Percentiles rank a stretch among this genome's conserved stretches.
Conservation (phyloP, 768 basidiomycete species). For the Neoboletus subvelutipes region DNA sequence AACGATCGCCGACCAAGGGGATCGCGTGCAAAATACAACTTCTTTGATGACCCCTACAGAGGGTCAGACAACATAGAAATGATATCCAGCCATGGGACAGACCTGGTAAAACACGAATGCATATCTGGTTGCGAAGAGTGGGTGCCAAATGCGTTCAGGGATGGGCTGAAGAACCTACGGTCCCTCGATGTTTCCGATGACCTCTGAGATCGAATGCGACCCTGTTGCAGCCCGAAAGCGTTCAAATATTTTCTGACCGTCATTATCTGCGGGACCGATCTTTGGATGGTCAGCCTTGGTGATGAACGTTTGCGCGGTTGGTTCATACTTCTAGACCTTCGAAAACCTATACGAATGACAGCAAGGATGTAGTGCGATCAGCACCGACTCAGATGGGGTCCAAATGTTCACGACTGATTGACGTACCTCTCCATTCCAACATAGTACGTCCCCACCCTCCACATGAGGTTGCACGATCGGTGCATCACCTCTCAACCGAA, state of each 20-base stretch:
- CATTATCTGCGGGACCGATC: constrained; percentile 66
- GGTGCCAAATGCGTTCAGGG: not conserved
- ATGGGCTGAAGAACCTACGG: constrained; percentile 54
- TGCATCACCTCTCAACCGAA: constrained; percentile 62
- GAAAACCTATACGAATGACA: constrained; percentile 50
- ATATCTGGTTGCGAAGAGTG: constrained; percentile 47
- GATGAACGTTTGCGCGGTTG: not conserved
- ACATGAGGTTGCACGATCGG: constrained; percentile 70
- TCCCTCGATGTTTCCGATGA: constrained; percentile 70
- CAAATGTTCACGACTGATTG: not conserved
- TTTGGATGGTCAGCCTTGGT: constrained; percentile 30
- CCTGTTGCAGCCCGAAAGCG: constrained; percentile 24
- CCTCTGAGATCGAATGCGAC: constrained; percentile 43
- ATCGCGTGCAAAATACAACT: constrained; percentile 75
- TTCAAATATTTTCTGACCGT: constrained; percentile 56
- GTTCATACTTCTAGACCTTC: constrained; percentile 68
- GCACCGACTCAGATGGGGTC: not conserved
- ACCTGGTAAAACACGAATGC: constrained; percentile 82
- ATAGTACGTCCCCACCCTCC: constrained; percentile 56
- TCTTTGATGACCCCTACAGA: constrained; percentile 41
- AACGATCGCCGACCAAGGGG: constrained; percentile 87
- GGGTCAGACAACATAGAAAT: not conserved
- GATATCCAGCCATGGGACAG: constrained; percentile 19
- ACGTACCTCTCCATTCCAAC: constrained; percentile 85
- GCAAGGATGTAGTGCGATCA: not conserved